phyloP scores from a whole-genome alignment of 495 filamentous ascomycete genomes.

The Bacidia gigantensis region DNA sequence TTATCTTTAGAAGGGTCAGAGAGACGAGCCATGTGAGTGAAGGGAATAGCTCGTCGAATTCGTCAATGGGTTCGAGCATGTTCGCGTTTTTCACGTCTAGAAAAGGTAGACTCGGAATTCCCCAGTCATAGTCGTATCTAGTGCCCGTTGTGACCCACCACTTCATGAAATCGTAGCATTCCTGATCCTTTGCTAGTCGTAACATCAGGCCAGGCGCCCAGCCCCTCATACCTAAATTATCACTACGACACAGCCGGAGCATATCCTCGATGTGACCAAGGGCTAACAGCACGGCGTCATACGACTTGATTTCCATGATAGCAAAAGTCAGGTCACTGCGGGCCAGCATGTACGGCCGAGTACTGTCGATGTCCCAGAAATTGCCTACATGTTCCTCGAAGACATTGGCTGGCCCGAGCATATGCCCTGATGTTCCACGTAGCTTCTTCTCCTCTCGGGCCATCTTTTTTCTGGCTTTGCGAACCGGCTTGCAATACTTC shows the following conservation, averaged over 20 bases:
- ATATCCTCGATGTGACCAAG: slow-evolving; percentile 26
- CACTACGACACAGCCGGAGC: slow-evolving; percentile 26
- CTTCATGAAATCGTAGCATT: neutral
- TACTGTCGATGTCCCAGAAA: slow-evolving; percentile 26
- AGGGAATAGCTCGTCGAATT: neutral
- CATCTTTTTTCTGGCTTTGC: neutral
- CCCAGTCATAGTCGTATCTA: neutral
- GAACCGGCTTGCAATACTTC: no score
- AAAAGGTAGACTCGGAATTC: neutral
- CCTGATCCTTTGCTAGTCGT: slow-evolving; percentile 22
- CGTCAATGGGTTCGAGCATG: neutral
- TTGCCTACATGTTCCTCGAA: slow-evolving; percentile 24
- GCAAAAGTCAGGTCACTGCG: slow-evolving; percentile 19
- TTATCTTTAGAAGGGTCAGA: neutral
- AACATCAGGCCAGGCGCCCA: slow-evolving; percentile 29
- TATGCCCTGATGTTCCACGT: slow-evolving; percentile 19
- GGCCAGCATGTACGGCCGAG: slow-evolving; percentile 31
- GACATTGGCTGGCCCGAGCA: slow-evolving; percentile 20
- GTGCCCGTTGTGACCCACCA: neutral
- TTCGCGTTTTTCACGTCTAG: neutral
- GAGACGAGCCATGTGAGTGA: neutral
- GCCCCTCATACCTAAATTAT: slow-evolving; percentile 32
- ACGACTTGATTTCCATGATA: slow-evolving; percentile 22
- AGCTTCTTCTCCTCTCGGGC: slow-evolving; percentile 25
- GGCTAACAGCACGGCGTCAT: slow-evolving; percentile 24